Conservation (phyloP, 495 filamentous ascomycete genomes). For the Tuber melanosporum region DNA sequence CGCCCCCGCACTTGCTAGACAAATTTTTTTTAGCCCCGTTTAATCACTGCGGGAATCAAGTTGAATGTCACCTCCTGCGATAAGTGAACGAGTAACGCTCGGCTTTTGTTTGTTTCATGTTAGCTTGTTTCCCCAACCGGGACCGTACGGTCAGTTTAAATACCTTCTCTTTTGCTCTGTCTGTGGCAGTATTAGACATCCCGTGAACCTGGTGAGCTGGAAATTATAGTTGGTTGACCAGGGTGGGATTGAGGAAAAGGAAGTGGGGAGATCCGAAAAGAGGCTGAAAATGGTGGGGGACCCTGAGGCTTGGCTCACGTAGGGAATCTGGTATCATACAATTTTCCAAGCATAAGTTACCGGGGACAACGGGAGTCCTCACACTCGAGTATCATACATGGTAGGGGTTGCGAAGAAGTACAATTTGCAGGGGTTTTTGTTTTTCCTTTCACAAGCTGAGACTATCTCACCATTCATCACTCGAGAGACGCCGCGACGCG, state of each 20-base stretch:
- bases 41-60: slow-evolving; percentile 12
- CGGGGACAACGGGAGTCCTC: neutral
- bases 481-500: neutral
- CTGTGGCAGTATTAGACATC: neutral
- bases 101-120: slow-evolving; percentile 17
- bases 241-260: neutral
- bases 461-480: neutral
- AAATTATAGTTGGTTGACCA: neutral
- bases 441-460: neutral
- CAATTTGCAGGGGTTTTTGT: neutral
- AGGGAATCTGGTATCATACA: neutral
- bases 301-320: neutral
- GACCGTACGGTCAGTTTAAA: neutral
- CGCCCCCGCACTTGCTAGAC: slow-evolving; percentile 67
- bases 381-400: neutral
- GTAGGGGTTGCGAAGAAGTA: neutral
- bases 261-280: neutral
- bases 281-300: slow-evolving; percentile 1
- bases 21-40: slow-evolving; percentile 11
- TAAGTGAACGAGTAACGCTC: slow-evolving; percentile 34
- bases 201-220: neutral
- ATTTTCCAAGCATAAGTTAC: neutral
- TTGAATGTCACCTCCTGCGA: slow-evolving; percentile 34
- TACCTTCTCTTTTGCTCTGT: slow-evolving; percentile 32
- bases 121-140: slow-evolving; percentile 5